These are phyloP conservation scores for Paraphaeosphaeria sporulosa DNA, from an alignment of 2,329 filamentous ascomycete species.

Conservation along the genomic window DNA sequence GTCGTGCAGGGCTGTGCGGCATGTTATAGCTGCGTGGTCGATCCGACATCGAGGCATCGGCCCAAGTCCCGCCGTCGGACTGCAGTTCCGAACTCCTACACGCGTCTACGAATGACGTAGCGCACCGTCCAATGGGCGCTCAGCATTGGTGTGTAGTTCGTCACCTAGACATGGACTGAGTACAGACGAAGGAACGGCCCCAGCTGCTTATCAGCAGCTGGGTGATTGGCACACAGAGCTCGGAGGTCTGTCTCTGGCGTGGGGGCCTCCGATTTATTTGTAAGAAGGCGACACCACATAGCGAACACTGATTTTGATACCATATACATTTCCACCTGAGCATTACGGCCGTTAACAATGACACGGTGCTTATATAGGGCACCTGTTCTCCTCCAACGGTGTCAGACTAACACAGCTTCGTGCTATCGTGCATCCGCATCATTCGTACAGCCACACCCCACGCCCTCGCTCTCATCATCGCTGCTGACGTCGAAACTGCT, in stretches of 20 bases:
- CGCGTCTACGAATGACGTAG: constrained; percentile 10
- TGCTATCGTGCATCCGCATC: neutral
- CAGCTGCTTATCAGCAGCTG: no score
- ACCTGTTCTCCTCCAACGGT: neutral
- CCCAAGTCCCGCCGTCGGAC: constrained; percentile 16
- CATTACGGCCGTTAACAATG: neutral
- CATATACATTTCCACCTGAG: neutral
- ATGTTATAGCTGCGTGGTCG: neutral
- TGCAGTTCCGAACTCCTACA: neutral
- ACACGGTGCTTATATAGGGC: neutral
- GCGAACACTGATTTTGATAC: neutral
- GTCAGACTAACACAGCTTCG: neutral
- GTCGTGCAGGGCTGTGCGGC: neutral
- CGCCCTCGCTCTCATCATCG: neutral
- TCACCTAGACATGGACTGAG: no score
- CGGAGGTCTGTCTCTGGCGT: no score
- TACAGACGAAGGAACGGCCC: no score
- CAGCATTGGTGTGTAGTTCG: no score
- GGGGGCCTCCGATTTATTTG: no score
- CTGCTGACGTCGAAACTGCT: neutral
- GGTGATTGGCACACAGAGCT: no score
- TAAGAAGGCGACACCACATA: no score
- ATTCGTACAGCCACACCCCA: neutral
- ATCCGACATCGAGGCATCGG: neutral
- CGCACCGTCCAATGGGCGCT: no score